A percentile compares a stretch with the other conserved stretches of the same genome.
Conservation (phyloP, 2,329 filamentous ascomycete genomes). For the Exophiala sideris region DNA sequence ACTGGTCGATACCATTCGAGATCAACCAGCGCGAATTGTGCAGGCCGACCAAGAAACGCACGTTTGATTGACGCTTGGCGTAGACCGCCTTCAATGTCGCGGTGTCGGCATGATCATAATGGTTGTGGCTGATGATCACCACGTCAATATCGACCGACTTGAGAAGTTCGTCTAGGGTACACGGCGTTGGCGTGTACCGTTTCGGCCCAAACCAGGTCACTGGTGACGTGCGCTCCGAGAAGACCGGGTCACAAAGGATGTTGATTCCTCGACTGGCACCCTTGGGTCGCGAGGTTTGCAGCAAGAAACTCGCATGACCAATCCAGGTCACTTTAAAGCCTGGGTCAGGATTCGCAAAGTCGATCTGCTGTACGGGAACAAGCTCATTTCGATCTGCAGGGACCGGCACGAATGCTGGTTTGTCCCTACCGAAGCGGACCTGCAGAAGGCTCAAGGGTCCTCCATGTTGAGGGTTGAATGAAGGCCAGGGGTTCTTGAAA, state of each 20-base stretch:
- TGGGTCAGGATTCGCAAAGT: constrained; percentile 17
- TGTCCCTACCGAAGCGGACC: constrained; percentile 26
- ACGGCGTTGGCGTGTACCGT: constrained; percentile 52
- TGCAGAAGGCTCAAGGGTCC: constrained; percentile 35
- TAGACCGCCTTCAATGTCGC: constrained; percentile 43
- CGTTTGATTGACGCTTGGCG: constrained; percentile 41
- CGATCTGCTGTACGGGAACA: constrained; percentile 37
- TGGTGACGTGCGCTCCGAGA: constrained; percentile 49
- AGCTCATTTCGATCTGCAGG: constrained; percentile 40
- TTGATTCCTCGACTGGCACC: constrained; percentile 38
- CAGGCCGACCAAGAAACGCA: constrained; percentile 44
- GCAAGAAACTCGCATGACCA: constrained; percentile 50
- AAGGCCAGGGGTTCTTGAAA: constrained; percentile 52
- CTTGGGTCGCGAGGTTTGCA: constrained; percentile 38
- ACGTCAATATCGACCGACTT: constrained; percentile 43
- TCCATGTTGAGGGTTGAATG: constrained; percentile 20
- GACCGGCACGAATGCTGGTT: constrained; percentile 42
- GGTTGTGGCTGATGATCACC: constrained; percentile 54
- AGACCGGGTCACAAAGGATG: constrained; percentile 54
- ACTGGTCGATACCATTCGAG: constrained; percentile 33
- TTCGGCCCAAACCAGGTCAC: constrained; percentile 48
- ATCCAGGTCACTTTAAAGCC: constrained; percentile 49
- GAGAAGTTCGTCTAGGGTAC: constrained; percentile 48
- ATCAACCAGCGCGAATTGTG: constrained; percentile 30
- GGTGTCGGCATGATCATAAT: constrained; percentile 55